phyloP scores from a whole-genome alignment of 1,284 basidiomycete species.

The Veloporphyrellus conicus region DNA sequence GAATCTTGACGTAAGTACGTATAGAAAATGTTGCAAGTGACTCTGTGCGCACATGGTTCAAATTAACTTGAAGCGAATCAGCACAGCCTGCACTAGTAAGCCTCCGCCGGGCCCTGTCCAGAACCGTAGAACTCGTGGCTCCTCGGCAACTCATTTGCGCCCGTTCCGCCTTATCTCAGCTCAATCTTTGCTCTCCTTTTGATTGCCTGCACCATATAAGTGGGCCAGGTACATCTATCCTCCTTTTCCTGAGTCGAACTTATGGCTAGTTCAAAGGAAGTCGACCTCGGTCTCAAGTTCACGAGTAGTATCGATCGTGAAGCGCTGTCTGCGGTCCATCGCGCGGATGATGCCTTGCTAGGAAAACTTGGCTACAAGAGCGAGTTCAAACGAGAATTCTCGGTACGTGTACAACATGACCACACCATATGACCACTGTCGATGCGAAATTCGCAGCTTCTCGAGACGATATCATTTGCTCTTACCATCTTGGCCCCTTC shows the following conservation, averaged over 20 bases:
- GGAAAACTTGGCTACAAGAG: constrained; percentile 66
- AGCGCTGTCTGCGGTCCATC: constrained; percentile 9
- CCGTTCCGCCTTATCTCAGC: background rate
- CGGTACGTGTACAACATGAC: constrained; percentile 36
- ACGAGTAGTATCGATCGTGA: constrained; percentile 2
- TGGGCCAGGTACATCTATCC: background rate
- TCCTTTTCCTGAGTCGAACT: background rate
- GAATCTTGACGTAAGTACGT: too few relatives aligned
- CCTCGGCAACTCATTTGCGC: too few relatives aligned
- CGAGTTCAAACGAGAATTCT: constrained; percentile 72
- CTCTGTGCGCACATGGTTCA: too few relatives aligned
- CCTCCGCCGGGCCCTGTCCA: too few relatives aligned
- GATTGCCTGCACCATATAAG: background rate
- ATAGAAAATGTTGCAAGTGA: too few relatives aligned
- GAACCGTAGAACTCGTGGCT: too few relatives aligned
- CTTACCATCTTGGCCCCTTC: constrained; percentile 73
- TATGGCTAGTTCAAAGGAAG: constrained; percentile 11
- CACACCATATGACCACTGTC: background rate
- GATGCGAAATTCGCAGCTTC: constrained; percentile 34
- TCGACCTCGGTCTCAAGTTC: constrained; percentile 3
- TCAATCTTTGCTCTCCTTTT: background rate
- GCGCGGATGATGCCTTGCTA: constrained; percentile 48
- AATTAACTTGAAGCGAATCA: too few relatives aligned
- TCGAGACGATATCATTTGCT: constrained; percentile 62
- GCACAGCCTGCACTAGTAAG: too few relatives aligned